Evolutionary conservation across 163 green algal species (phyloP).

Genomic region (Prototheca cutis): DNA sequence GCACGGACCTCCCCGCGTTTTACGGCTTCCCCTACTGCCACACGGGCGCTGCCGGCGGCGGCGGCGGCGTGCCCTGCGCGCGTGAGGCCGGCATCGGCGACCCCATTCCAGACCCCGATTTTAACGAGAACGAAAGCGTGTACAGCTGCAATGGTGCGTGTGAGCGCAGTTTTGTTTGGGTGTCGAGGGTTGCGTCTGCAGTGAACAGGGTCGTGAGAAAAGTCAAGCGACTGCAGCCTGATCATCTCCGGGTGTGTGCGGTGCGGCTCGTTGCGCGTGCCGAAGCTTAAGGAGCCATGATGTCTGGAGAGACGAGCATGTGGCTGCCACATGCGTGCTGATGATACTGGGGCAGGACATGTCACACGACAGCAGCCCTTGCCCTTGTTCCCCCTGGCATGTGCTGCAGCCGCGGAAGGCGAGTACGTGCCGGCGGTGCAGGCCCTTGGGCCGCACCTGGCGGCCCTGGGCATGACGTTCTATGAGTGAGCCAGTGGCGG

Average conservation of each 20-base stretch:
- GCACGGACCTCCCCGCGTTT: neutral
- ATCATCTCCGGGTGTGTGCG: too few species aligned
- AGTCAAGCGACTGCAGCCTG: too few species aligned
- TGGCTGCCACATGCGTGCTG: too few species aligned
- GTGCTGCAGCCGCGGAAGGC: neutral
- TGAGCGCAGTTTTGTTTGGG: neutral
- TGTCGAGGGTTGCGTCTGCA: neutral
- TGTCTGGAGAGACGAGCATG: too few species aligned
- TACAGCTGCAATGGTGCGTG: conserved; percentile 19
- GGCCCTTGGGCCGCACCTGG: conserved; percentile 27
- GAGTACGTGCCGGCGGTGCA: conserved; percentile 12
- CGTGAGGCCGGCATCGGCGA: conserved; percentile 5
- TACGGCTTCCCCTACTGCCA: conserved; percentile 33
- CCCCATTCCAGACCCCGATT: conserved; percentile 10
- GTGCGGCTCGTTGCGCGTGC: too few species aligned
- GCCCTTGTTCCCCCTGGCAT: neutral
- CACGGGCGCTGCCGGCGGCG: conserved; percentile 7
- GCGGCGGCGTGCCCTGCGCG: conserved; percentile 10
- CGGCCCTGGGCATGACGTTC: conserved; percentile 37
- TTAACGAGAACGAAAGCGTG: neutral
- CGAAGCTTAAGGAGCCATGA: too few species aligned
- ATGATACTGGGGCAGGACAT: too few species aligned
- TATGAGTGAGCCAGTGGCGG: conserved; percentile 13
- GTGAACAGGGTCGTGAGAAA: neutral
- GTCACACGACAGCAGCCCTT: too few species aligned